Evolutionary conservation across 495 filamentous ascomycete genomes (phyloP), one percentile per base, ranked within the genome.

Genomic region (Penicillium herquei): DNA sequence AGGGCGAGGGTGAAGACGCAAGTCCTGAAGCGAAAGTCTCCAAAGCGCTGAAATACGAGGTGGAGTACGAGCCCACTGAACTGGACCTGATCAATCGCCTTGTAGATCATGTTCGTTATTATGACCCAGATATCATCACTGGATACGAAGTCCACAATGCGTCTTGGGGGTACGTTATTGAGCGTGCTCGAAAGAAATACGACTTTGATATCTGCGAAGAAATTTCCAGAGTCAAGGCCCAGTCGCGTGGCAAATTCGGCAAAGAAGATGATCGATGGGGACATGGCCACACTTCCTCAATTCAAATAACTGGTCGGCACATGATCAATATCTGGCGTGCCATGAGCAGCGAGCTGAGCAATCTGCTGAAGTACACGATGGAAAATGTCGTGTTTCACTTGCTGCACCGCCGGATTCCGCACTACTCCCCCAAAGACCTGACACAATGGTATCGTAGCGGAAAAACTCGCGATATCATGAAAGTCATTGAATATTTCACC

Each of bases 311-410:
- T 0, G 94, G 94, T 4, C 84, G 94, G 57, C 94, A 98, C 65
- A 88, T 94, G 76, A 91, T 98, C 71, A 98, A 98, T 59, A 89
- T 98, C 47, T 98, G 95, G 94, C 83, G 94, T 50, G 92, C 93
- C 0, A 97, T 98, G 92, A 83, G 87, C 48, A 83, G 88, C 53
- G 94, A 98, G 72, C 69, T 98, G 32, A 95, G 21, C 17, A 46
- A 89, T 58, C 72, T 98, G 42, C 75, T 96, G 43, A 91, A 96
- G 63, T 98, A 98, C 65, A 94, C 88, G 0, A 91, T 96, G 87
- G 94, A 98, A 70, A 98, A 97, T 65, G 90, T 98, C 33, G 92
- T 85, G 0, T 97, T 94, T 71, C 95, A 98, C 74, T 72, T 97
- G 8, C 74, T 97, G 14, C 91, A 96, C 65, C 84, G 86, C n/a